Evolutionary conservation across 164 flowering plant species (phyloP).

Genomic region (Tinospora cordifolia): DNA sequence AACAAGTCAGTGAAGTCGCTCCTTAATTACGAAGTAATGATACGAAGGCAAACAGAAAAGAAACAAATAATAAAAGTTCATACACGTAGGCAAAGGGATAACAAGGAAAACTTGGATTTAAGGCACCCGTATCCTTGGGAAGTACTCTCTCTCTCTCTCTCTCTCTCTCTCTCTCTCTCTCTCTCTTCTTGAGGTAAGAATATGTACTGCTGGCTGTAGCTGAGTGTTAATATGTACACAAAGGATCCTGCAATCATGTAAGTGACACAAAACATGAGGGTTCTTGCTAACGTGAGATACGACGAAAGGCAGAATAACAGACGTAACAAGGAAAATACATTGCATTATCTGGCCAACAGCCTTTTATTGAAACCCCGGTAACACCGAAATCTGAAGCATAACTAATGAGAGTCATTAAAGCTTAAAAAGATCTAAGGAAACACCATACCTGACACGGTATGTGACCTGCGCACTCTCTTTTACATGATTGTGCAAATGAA

Average conservation of each 20-base stretch:
- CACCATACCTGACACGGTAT: slow-evolving; percentile 30
- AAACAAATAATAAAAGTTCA: no score
- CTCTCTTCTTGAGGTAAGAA: neutral
- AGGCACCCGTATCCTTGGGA: neutral
- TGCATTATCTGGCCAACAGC: neutral
- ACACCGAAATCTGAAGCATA: neutral
- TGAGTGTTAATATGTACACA: slow-evolving; percentile 9
- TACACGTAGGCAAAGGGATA: neutral
- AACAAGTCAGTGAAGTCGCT: neutral
- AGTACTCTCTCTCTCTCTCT: no score
- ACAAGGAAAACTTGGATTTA: neutral
- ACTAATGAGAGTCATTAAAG: neutral
- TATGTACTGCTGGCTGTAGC: neutral
- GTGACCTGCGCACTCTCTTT: slow-evolving; percentile 12
- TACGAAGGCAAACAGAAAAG: neutral
- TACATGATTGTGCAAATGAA: slow-evolving; percentile 22
- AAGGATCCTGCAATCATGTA: slow-evolving; percentile 6
- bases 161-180: neutral
- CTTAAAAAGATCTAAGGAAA: neutral
- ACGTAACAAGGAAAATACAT: neutral
- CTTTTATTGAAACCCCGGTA: neutral
- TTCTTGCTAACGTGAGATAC: neutral
- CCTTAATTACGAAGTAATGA: neutral
- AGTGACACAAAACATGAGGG: neutral
- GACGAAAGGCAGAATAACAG: neutral